These are phyloP conservation scores for Obba rivulosa DNA, from an alignment of 768 basidiomycete species.

Conservation along the genomic window DNA sequence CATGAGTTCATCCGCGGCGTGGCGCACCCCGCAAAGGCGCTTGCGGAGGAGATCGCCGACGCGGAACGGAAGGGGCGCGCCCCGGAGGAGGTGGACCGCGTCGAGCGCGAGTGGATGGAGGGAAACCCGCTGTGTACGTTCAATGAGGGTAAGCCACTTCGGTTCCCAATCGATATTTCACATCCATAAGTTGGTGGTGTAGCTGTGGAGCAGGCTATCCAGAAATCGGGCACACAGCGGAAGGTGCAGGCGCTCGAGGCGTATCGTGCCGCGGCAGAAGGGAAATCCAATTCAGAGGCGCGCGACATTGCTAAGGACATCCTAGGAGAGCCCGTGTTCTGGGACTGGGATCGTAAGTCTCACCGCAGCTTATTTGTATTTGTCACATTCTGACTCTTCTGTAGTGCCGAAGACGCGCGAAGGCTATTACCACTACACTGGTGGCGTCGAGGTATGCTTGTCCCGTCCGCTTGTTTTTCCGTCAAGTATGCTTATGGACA, in stretches of 20 bases:
- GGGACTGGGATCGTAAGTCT: slow-evolving; percentile 85
- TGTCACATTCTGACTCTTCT: background rate
- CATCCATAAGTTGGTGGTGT: background rate
- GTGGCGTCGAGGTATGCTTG: slow-evolving; percentile 58
- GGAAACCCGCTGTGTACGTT: slow-evolving; percentile 73
- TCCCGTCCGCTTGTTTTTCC: background rate
- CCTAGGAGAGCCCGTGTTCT: slow-evolving; percentile 63
- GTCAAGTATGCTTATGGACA: background rate
- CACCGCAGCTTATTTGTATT: background rate
- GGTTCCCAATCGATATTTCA: background rate
- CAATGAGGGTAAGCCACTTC: slow-evolving; percentile 56
- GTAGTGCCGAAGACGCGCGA: slow-evolving; percentile 78
- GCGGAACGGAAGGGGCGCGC: slow-evolving; percentile 60
- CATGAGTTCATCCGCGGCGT: slow-evolving; percentile 75
- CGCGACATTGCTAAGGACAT: slow-evolving; percentile 71
- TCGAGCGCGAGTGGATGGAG: slow-evolving; percentile 75
- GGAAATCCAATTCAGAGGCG: slow-evolving; percentile 70
- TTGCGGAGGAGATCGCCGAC: slow-evolving; percentile 65
- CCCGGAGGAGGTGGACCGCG: slow-evolving; percentile 62
- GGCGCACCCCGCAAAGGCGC: slow-evolving; percentile 39
- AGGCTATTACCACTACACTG: slow-evolving; percentile 85
- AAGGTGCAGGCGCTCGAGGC: slow-evolving; percentile 52
- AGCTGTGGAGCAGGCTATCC: slow-evolving; percentile 61
- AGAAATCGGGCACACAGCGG: slow-evolving; percentile 37
- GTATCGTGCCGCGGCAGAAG: slow-evolving; percentile 52